Percentiles rank a stretch among this genome's conserved stretches.
Evolutionary conservation across 306 rosid genomes (phyloP).

Genomic region (Cicer judaicum): DNA sequence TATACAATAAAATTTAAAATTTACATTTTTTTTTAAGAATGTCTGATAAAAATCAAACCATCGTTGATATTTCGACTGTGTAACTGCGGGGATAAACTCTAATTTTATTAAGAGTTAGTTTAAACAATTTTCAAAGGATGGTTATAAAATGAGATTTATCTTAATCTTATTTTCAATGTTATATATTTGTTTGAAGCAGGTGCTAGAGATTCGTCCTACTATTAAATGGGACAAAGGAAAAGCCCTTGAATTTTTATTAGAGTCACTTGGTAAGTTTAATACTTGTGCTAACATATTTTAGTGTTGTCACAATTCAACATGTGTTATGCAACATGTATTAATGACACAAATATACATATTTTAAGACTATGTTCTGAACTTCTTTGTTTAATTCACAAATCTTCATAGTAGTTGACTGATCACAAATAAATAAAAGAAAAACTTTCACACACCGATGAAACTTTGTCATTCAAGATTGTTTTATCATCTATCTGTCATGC

Average conservation of each 20-base stretch:
- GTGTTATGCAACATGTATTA: background rate
- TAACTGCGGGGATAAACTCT: too few relatives aligned
- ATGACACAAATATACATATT: slow-evolving; percentile 7
- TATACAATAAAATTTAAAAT: too few relatives aligned
- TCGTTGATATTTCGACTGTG: too few relatives aligned
- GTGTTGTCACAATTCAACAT: slow-evolving; percentile 24
- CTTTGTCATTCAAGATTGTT: slow-evolving; percentile 33
- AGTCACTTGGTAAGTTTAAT: slow-evolving; percentile 81
- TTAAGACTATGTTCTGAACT: background rate
- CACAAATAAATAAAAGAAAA: slow-evolving; percentile 11
- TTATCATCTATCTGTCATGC: background rate
- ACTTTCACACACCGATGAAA: slow-evolving; percentile 36
- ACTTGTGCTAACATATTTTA: background rate
- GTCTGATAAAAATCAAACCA: too few relatives aligned
- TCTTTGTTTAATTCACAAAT: slow-evolving; percentile 29
- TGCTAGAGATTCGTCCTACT: slow-evolving; percentile 89
- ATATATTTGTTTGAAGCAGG: slow-evolving; percentile 60
- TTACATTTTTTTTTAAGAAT: too few relatives aligned
- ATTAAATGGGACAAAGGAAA: slow-evolving; percentile 99
- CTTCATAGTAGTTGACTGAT: slow-evolving; percentile 34
- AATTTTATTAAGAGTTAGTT: background rate
- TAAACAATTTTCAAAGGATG: slow-evolving; percentile 27
- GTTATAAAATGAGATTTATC: too few relatives aligned
- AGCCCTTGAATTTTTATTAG: slow-evolving; percentile 88
- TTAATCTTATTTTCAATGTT: slow-evolving; percentile 51